Base-by-base conservation (phyloP, 2,329 filamentous ascomycete genomes). In the Nigrospora osmanthi region DNA sequence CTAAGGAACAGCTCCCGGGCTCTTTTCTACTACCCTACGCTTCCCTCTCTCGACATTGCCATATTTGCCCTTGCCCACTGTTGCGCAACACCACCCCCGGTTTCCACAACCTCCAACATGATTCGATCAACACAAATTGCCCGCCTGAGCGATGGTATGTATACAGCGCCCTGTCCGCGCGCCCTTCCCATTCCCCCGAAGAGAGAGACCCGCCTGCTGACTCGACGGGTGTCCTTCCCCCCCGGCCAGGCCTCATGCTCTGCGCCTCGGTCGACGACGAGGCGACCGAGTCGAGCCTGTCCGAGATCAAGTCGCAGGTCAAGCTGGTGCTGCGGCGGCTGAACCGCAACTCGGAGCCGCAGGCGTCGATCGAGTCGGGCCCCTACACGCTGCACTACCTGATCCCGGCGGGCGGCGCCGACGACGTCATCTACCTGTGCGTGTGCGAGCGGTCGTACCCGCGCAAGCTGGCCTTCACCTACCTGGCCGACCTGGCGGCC, bases 381-480 rank as follows among this genome's bases (percentile, higher is more conserved):
- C 58, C 64, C 71, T 90, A 88, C 72, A 89, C 82, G 49, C 75
- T 97, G 63, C 90, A 98, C 77, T 95, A 95, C 74, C 73, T 91
- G 51, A 87, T 98, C 68, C 23, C 23, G 23, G 23, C 23, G 23
- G 9, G 23, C 23, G 23, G 23, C 23, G 75, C 85, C 58, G 76
- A 82, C 59, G 83, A 87, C 57, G 77, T 98, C 55, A 84, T 89
- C 70, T 97, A 95, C 74, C 76, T 97, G 57, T 89, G 87, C 74
- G 91, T 98, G 67, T 90, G 87, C 73, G 90, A 96, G 67, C 78
- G 81, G 47, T 88, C 88, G 46, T 98, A 97, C 74, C 91, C 93
- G 47, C 91, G 93, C 68, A 97, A 98, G 70, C 86, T 98, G 40
- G 91, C 94, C 60, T 95, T 98, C 69, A 96, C 91, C 49, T 98